Evolutionary conservation across 352 stramenopile genomes (phyloP), one percentile per base, ranked within the genome.

Genomic region (Phytophthora pisi): DNA sequence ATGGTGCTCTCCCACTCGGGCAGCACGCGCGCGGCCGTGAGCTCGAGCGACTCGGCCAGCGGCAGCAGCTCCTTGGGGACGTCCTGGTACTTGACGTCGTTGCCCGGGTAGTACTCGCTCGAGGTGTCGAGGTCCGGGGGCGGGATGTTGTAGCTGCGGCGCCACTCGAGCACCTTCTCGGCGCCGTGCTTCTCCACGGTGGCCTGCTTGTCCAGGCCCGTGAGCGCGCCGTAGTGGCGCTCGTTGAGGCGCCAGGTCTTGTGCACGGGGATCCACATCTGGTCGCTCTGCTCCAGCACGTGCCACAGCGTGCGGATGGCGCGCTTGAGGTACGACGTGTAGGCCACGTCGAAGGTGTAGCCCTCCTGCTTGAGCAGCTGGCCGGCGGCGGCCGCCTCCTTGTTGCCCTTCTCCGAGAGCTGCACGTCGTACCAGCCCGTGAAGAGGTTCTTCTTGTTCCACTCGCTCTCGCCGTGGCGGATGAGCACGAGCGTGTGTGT

Each of bases 141-240:
- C 58, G 97, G 97, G 67, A 99, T 97, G 84, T 99, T 97, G 84
- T 99, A 99, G 71, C 88, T 98, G 59, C 98, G 89, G 67, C 98
- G 86, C 98, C 98, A 99, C 67, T 99, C 79, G 57, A 97, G 90
- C 53, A 99, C 96, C 56, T 98, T 78, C 30, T 98, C 93, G 45
- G 93, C 82, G 31, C 96, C 94, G 53, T 98, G 82, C 72, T 97
- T 90, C 59, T 93, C 78, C 4, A 96, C 93, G 2, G 91, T 97
- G 30, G 95, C 88, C 40, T 89, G 85, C 72, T 98, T 98, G 75
- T 90, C 85, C 47, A 98, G 80, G 34, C 96, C 94, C 43, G 90
- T 96, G 51, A 98, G 81, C 28, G 87, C 90, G 40, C 96, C 96
- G 54, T 97, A 80, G 68, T 91, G 84, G 20, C 95, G 79, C 75